A percentile compares a stretch with the other conserved stretches of the same genome.
These are phyloP conservation scores for Penicillium bovifimosum DNA, from an alignment of 495 filamentous ascomycete genomes.

Conservation along the genomic window DNA sequence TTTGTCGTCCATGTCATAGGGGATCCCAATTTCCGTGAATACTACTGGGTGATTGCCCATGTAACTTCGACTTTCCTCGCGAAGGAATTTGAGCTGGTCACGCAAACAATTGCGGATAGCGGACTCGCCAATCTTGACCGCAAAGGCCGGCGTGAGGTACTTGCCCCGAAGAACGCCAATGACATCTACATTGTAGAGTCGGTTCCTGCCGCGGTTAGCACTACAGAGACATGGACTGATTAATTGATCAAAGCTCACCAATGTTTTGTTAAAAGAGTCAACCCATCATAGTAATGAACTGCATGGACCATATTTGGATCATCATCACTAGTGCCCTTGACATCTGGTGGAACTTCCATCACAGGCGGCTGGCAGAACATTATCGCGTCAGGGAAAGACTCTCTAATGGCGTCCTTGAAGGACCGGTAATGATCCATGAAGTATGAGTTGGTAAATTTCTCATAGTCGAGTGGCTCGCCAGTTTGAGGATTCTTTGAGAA, in stretches of 20 bases:
- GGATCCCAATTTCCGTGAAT: slow-evolving; percentile 94
- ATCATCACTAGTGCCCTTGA: slow-evolving; percentile 85
- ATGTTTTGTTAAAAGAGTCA: slow-evolving; percentile 95
- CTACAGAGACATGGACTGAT: background rate
- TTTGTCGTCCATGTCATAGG: slow-evolving; percentile 98
- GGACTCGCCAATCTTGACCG: slow-evolving; percentile 86
- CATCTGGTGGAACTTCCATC: slow-evolving; percentile 79
- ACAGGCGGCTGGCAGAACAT: slow-evolving; percentile 90
- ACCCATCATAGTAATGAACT: slow-evolving; percentile 93
- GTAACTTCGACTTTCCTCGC: slow-evolving; percentile 81
- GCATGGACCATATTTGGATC: slow-evolving; percentile 87
- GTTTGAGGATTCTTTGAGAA: slow-evolving; percentile 71
- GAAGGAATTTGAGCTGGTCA: slow-evolving; percentile 84
- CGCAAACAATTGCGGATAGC: slow-evolving; percentile 92
- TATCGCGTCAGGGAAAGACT: slow-evolving; percentile 71
- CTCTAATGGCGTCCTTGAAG: slow-evolving; percentile 66
- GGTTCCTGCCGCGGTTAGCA: slow-evolving; percentile 53
- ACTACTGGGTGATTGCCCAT: slow-evolving; percentile 88
- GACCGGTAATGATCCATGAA: slow-evolving; percentile 81
- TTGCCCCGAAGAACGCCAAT: slow-evolving; percentile 84
- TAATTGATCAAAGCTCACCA: slow-evolving; percentile 49
- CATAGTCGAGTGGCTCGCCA: slow-evolving; percentile 68
- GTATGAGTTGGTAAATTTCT: slow-evolving; percentile 80
- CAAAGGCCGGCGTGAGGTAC: slow-evolving; percentile 82
- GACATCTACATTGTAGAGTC: slow-evolving; percentile 93